A percentile compares a stretch with the other conserved stretches of the same genome.
Evolutionary conservation across 495 filamentous ascomycete species (phyloP).

Genomic region (Hypoxylon lenormandii): DNA sequence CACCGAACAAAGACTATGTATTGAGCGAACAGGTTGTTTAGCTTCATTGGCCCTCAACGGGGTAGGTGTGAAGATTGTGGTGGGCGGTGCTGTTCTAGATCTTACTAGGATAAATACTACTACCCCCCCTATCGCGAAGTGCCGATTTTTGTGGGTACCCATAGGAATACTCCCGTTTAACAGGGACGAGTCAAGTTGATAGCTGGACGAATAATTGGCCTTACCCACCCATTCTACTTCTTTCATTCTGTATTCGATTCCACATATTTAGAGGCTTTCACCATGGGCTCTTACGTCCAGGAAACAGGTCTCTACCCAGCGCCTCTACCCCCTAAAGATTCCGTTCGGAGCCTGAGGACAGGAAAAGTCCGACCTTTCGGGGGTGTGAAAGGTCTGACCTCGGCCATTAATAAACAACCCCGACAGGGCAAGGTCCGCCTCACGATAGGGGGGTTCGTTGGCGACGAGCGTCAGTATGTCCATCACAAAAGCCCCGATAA

Average conservation of each 20-base stretch:
- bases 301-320: conserved; percentile 74
- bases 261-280: neutral
- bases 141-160: conserved; percentile 7
- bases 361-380: conserved; percentile 55
- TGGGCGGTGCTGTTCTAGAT: too few relatives aligned
- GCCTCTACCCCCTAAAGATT: conserved; percentile 65
- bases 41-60: too few relatives aligned
- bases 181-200: conserved; percentile 17
- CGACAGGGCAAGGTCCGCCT: conserved; percentile 50
- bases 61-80: too few relatives aligned
- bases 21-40: too few relatives aligned
- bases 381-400: conserved; percentile 46
- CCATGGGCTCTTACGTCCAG: conserved; percentile 63
- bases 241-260: too few relatives aligned
- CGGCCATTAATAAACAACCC: conserved; percentile 61
- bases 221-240: too few relatives aligned
- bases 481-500: conserved; percentile 59
- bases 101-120: too few relatives aligned
- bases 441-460: conserved; percentile 50
- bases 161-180: conserved; percentile 6
- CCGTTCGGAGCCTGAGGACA: conserved; percentile 56
- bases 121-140: neutral
- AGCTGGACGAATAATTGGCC: neutral
- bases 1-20: too few relatives aligned
- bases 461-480: conserved; percentile 59